These are phyloP conservation scores for Carex scoparia DNA, from an alignment of 176 grass and related monocot species.

Conservation along the genomic window DNA sequence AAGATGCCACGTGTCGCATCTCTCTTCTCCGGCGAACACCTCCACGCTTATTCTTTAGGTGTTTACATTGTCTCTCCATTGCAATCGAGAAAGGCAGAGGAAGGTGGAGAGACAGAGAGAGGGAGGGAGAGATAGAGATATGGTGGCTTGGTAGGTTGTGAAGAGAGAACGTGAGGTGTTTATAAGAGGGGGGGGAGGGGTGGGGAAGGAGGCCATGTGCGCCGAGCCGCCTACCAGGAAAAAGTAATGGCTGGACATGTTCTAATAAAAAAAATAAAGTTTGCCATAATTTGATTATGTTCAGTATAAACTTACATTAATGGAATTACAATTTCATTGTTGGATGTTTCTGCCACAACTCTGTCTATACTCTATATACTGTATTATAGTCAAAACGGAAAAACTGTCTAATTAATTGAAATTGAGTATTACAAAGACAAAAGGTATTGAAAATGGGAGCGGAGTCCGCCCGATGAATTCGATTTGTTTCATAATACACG, in stretches of 20 bases:
- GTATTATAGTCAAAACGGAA: too few relatives aligned
- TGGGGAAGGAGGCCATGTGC: conserved; percentile 31
- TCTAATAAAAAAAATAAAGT: neutral
- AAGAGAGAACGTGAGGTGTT: conserved; percentile 17
- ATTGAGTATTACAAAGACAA: too few relatives aligned
- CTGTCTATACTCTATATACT: too few relatives aligned
- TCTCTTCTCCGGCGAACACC: conserved; percentile 19
- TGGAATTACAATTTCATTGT: neutral
- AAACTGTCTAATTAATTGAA: too few relatives aligned
- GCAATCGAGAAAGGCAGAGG: neutral
- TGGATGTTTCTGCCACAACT: too few relatives aligned
- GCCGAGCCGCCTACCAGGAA: conserved; percentile 24
- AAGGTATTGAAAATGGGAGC: too few relatives aligned
- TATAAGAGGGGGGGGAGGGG: conserved; percentile 17
- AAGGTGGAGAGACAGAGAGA: neutral
- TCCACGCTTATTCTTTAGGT: neutral
- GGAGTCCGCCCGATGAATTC: too few relatives aligned
- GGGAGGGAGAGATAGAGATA: neutral
- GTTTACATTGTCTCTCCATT: conserved; percentile 21
- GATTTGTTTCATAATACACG: too few relatives aligned
- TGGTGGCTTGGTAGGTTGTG: neutral
- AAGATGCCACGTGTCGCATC: neutral
- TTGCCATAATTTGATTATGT: neutral
- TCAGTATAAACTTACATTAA: neutral
- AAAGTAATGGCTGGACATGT: conserved; percentile 15